Conservation (phyloP, 495 filamentous ascomycete species). For the Talaromyces borbonicus region DNA sequence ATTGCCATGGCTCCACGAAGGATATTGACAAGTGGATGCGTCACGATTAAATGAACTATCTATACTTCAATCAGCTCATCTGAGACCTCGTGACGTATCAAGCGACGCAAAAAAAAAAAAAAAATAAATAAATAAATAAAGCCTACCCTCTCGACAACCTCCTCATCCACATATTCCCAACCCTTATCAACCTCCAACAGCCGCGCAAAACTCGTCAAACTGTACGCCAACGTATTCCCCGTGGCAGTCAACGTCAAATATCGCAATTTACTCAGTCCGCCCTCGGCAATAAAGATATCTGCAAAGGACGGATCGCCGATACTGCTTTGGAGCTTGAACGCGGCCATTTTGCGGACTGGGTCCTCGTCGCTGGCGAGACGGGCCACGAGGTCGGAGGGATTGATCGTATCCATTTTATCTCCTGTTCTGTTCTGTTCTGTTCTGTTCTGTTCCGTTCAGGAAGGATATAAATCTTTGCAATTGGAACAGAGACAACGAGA, state of each 20-base stretch:
- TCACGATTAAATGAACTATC: constrained; percentile 90
- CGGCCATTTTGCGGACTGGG: constrained; percentile 95
- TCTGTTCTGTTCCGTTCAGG: no score
- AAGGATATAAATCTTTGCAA: no score
- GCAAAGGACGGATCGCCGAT: constrained; percentile 97
- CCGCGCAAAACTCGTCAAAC: constrained; percentile 74
- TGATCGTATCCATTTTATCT: constrained; percentile 45
- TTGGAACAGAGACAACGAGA: no score
- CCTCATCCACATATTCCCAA: constrained; percentile 71
- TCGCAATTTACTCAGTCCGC: constrained; percentile 70
- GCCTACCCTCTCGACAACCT: constrained; percentile 56
- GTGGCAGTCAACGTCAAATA: constrained; percentile 71
- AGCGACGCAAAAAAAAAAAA: background rate
- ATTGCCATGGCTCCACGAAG: constrained; percentile 94
- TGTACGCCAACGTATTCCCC: constrained; percentile 93
- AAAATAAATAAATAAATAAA: background rate
- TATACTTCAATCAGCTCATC: constrained; percentile 21
- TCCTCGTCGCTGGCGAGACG: constrained; percentile 70
- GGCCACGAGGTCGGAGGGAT: constrained; percentile 57
- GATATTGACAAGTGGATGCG: constrained; percentile 94
- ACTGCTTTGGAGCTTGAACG: constrained; percentile 89
- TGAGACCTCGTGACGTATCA: background rate
- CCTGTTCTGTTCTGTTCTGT: no score
- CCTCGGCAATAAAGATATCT: constrained; percentile 86
- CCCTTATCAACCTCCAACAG: constrained; percentile 94